Evolutionary conservation across 1,284 basidiomycete species (phyloP), one percentile per base, ranked within the genome.

Genomic region (Coriolopsis trogii): DNA sequence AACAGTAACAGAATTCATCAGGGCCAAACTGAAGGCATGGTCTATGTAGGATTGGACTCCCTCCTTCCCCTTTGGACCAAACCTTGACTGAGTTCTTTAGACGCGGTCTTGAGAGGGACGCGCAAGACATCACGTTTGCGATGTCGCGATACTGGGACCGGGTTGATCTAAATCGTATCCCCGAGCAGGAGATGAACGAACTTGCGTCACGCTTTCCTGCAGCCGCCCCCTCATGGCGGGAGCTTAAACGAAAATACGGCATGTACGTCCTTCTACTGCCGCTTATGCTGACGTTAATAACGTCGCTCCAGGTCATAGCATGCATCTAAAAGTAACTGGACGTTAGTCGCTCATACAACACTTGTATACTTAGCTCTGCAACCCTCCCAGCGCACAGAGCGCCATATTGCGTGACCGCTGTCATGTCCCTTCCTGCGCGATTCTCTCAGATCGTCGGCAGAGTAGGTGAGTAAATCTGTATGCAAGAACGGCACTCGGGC

Each of bases 21-120:
- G 89, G 61, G 87, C 87, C 36, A 91, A 90, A 73, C 73, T 91
- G 49, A 90, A 87, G 60, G 70, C 80, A 12, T 91, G 88, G 88
- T 74, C 81, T 59, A 85, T 87, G 88, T 87, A 73, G 66, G 85
- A 70, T 41, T 29, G 42, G 43, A 53, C 40, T 39, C 49, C 53
- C 49, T 48, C 48, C 46, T 53, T 52, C 46, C 56, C 44, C 31
- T 21, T 51, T 25, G 37, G 47, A 37, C 38, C 30, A 38, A 29
- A 20, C n/a, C 45, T 46, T 43, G 28, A 47, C 49, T 43, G 41
- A 41, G 25, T 30, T 34, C 21, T 46, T 20, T 64, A 90, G 87
- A 65, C 83, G 86, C 49, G 78, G 80, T 31, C 73, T 74, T 16
- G 85, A 87, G 46, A 73, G 76, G 53, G 88, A 91, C 63, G 89